Evolutionary conservation across 2,329 filamentous ascomycete genomes (phyloP).

Genomic region (Aspergillus udagawae): DNA sequence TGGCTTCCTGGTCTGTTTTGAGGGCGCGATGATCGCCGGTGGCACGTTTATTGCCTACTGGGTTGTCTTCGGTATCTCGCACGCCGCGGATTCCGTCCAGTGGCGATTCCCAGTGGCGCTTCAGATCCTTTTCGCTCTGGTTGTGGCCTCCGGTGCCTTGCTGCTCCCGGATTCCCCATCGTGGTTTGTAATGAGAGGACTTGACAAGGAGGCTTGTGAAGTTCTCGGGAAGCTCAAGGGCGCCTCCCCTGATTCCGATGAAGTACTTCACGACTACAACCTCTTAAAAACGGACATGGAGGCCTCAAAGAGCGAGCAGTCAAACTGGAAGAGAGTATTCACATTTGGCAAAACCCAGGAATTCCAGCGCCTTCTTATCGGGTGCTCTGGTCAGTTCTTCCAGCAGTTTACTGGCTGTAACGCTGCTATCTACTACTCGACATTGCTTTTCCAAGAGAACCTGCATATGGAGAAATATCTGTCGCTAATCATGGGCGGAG

Average conservation of each 20-base stretch:
- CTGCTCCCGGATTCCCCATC: constrained; percentile 51
- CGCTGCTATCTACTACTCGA: constrained; percentile 43
- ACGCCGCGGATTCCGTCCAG: constrained; percentile 28
- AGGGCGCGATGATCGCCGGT: constrained; percentile 30
- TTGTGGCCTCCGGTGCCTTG: constrained; percentile 17
- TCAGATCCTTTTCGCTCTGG: constrained; percentile 41
- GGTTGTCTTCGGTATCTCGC: constrained; percentile 32
- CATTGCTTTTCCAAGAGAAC: constrained; percentile 42
- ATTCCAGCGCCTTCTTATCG: constrained; percentile 28
- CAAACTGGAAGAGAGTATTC: constrained; percentile 23
- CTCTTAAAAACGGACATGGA: constrained; percentile 46
- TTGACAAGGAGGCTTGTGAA: constrained; percentile 43
- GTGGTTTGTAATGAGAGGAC: constrained; percentile 51
- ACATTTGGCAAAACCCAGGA: constrained; percentile 29
- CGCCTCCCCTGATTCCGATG: constrained; percentile 32
- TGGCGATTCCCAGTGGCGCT: constrained; percentile 48
- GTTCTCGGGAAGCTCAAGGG: constrained; percentile 48
- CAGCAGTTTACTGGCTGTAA: constrained; percentile 47
- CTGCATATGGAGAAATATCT: constrained; percentile 20
- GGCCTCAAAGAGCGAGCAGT: constrained; percentile 28
- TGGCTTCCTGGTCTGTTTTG: constrained; percentile 32
- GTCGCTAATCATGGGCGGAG: constrained; percentile 24
- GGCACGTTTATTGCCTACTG: constrained; percentile 34
- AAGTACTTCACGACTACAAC: constrained; percentile 25
- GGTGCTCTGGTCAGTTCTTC: constrained; percentile 32